A percentile compares a stretch with the other conserved stretches of the same genome.
Evolutionary conservation across 805 yeast species (phyloP).

Genomic region (Metschnikowia amazonensis): DNA sequence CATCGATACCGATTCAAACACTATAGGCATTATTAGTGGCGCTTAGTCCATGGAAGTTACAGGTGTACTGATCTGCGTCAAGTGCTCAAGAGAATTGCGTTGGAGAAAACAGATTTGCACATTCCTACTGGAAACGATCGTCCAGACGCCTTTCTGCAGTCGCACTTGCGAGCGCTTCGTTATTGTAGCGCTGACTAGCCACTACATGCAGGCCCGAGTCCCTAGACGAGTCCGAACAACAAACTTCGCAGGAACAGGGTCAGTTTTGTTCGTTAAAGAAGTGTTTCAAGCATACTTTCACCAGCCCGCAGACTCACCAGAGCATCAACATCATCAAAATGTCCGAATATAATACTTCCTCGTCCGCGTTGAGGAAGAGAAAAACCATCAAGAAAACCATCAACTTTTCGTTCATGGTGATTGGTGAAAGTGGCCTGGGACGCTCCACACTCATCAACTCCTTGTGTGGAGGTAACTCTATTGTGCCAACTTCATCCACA

Average conservation of each 20-base stretch:
- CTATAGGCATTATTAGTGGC: too few relatives aligned
- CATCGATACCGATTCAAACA: too few relatives aligned
- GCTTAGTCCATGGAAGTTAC: too few relatives aligned
- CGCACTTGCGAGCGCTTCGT: neutral
- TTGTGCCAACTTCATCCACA: conserved; percentile 69
- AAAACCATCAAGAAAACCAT: conserved; percentile 79
- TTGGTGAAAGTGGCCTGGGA: conserved; percentile 85
- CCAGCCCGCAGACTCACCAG: neutral
- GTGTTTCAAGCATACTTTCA: neutral
- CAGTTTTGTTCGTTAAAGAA: neutral
- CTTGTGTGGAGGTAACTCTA: conserved; percentile 76
- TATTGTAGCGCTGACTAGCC: neutral
- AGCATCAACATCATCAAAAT: conserved; percentile 4
- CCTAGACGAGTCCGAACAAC: conserved; percentile 8
- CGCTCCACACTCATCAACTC: conserved; percentile 92
- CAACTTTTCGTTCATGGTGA: conserved; percentile 81
- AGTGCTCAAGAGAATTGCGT: too few relatives aligned
- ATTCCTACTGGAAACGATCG: conserved; percentile 1
- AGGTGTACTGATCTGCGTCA: too few relatives aligned
- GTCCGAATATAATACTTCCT: conserved; percentile 27
- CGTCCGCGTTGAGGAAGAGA: conserved; percentile 53
- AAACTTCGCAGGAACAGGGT: conserved; percentile 3
- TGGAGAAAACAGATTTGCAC: too few relatives aligned
- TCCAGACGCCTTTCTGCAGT: neutral
- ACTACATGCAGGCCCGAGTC: neutral